phyloP scores from a whole-genome alignment of 331 rosid species.

The Rhamnella rubrinervis region DNA sequence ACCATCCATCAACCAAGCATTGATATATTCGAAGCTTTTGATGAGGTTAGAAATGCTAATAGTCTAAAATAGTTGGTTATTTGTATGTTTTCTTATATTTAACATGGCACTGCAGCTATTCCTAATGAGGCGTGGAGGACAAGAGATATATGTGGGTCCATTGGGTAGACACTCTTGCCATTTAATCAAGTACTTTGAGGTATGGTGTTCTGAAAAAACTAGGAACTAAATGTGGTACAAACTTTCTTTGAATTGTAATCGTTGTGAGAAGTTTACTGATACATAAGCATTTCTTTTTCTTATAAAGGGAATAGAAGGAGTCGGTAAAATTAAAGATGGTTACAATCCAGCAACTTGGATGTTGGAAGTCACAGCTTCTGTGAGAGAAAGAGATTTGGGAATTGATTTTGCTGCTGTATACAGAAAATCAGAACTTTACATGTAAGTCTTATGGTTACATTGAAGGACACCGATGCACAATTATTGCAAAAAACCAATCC shows the following conservation, averaged over 20 bases:
- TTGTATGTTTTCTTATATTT: not conserved
- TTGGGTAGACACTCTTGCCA: conserved; percentile 55
- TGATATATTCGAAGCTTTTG: conserved; percentile 29
- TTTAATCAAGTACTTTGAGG: conserved; percentile 58
- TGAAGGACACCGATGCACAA: not conserved
- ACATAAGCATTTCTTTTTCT: not conserved
- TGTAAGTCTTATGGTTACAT: conserved; percentile 31
- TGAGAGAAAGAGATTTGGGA: conserved; percentile 44
- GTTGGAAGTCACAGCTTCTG: conserved; percentile 52
- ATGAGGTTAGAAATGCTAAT: conserved; percentile 20
- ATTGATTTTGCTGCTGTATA: conserved; percentile 51
- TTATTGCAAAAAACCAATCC: not conserved
- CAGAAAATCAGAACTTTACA: conserved; percentile 50
- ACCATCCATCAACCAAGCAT: conserved; percentile 36
- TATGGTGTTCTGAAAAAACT: conserved; percentile 2
- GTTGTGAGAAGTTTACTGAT: conserved; percentile 12
- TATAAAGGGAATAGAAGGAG: conserved; percentile 43
- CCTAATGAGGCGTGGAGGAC: conserved; percentile 63
- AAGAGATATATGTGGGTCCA: conserved; percentile 60
- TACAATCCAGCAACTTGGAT: conserved; percentile 70
- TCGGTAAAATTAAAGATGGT: conserved; percentile 48
- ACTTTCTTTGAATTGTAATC: not conserved
- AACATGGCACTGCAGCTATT: conserved; percentile 47
- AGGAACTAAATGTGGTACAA: not conserved
- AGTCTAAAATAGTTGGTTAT: not conserved